A percentile compares a stretch with the other conserved stretches of the same genome.
phyloP scores from a whole-genome alignment of 192 early-diverging fungal genomes.

The Spinellus fusiger region DNA sequence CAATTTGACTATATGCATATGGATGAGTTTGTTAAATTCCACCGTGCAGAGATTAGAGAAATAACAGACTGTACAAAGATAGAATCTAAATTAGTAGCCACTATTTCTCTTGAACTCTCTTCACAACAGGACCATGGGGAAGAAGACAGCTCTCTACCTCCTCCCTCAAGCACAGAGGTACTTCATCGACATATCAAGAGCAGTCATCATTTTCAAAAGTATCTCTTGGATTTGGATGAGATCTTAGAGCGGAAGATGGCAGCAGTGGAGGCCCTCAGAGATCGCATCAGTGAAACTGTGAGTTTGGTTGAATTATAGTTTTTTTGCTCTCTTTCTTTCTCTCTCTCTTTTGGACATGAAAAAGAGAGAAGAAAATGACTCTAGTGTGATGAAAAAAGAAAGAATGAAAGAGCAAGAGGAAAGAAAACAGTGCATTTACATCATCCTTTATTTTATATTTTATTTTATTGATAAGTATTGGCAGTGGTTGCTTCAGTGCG shows the following conservation, averaged over 20 bases:
- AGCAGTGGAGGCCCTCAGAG: conserved; percentile 18
- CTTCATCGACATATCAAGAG: not conserved
- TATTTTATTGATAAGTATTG: too few relatives aligned
- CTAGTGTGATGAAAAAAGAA: too few relatives aligned
- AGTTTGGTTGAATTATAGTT: conserved; percentile 11
- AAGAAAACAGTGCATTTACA: too few relatives aligned
- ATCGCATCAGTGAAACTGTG: conserved; percentile 24
- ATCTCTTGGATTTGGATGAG: conserved; percentile 31
- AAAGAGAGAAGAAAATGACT: too few relatives aligned
- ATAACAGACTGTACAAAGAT: conserved; percentile 56
- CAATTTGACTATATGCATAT: conserved; percentile 37
- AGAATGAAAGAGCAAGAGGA: too few relatives aligned
- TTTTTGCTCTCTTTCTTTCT: not conserved
- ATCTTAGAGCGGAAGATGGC: conserved; percentile 29
- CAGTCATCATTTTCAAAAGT: conserved; percentile 16
- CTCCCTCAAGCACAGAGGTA: not conserved
- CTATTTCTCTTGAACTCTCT: conserved; percentile 54
- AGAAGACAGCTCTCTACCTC: not conserved
- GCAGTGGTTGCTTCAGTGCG: too few relatives aligned
- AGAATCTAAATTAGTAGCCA: conserved; percentile 59
- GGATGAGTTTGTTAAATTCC: conserved; percentile 56
- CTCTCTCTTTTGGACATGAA: not conserved
- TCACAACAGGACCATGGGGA: conserved; percentile 13
- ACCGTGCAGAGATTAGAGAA: conserved; percentile 59
- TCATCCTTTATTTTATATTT: too few relatives aligned